Evolutionary conservation across 1,139 yeast genomes (phyloP), one percentile per base, ranked within the genome.

Genomic region (Yarrowia galli): DNA sequence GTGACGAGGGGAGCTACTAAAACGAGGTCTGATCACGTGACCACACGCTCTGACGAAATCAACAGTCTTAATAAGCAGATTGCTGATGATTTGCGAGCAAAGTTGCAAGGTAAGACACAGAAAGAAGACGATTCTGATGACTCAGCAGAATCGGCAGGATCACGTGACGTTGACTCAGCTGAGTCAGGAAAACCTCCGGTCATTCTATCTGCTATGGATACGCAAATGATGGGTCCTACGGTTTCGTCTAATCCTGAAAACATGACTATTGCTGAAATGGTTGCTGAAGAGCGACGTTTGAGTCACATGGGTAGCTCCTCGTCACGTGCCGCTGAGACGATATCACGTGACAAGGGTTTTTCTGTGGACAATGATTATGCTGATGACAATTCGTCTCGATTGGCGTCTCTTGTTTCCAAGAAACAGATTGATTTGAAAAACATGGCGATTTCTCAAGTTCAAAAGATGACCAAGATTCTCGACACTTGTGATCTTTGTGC

Each of bases 401-500:
- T 83, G 12, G 81, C 84, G 7, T 68, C 69, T 54, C 67, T 72
- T 3, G 48, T 69, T n/a, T 68, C 71, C 46, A 65, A 67, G 18
- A 73, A 72, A 20, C 68, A 66, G 38, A 72, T 65, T 45, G 65
- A 73, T 54, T 60, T 68, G 48, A 74, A 75, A 49, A 75, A 75
- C 54, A 73, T 76, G 58, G 73, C 78, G 15, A 70, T 79, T 67
- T 71, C 73, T 10, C 72, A 75, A 16, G 74, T 77, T 8, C 69
- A 73, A 42, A 73, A 72, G 67, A 70, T 78, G 48, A 72, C 78
- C 12, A 74, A 75, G 15, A 73, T 76, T 0, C 70, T 82, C 9
- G 79, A 78, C 43, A 71, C 71, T 12, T 84, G 87, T 70, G 75
- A 77, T 22, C 75, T 81, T 16, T 83, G 86, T 69, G 70, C 69